These are phyloP conservation scores for Penicillium brasilianum DNA, from an alignment of 2,329 filamentous ascomycete genomes.

Conservation along the genomic window DNA sequence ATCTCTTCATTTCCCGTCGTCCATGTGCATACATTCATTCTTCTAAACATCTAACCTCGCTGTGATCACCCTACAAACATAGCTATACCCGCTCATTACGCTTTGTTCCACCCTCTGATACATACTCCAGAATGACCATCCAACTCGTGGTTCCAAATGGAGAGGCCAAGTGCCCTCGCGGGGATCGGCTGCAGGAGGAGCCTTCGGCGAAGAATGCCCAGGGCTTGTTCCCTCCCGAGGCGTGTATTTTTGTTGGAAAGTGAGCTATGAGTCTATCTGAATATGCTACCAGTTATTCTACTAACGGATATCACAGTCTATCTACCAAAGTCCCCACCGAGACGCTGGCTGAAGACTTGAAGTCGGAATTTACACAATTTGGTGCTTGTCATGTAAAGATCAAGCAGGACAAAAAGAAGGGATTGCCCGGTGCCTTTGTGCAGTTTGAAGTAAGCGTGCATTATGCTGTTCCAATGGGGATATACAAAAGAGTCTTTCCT, in stretches of 20 bases:
- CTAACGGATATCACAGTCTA: conserved; percentile 31
- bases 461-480: not conserved
- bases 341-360: conserved; percentile 37
- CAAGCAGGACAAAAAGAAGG: conserved; percentile 38
- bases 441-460: conserved; percentile 43
- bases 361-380: conserved; percentile 36
- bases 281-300: not conserved
- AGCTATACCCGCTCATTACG: not conserved
- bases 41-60: not conserved
- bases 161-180: conserved; percentile 24
- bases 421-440: conserved; percentile 44
- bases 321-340: conserved; percentile 33
- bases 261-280: conserved; percentile 26
- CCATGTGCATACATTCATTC: conserved; percentile 14
- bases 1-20: conserved; percentile 1
- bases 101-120: not conserved
- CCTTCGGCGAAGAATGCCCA: conserved; percentile 43
- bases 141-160: conserved; percentile 3
- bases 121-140: conserved; percentile 10
- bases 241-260: conserved; percentile 49
- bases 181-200: conserved; percentile 35
- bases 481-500: no score
- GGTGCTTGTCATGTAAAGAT: conserved; percentile 45
- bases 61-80: conserved; percentile 1
- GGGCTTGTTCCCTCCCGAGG: conserved; percentile 43